Base-by-base conservation (phyloP, 768 basidiomycete genomes). In the Favolaschia claudopus region DNA sequence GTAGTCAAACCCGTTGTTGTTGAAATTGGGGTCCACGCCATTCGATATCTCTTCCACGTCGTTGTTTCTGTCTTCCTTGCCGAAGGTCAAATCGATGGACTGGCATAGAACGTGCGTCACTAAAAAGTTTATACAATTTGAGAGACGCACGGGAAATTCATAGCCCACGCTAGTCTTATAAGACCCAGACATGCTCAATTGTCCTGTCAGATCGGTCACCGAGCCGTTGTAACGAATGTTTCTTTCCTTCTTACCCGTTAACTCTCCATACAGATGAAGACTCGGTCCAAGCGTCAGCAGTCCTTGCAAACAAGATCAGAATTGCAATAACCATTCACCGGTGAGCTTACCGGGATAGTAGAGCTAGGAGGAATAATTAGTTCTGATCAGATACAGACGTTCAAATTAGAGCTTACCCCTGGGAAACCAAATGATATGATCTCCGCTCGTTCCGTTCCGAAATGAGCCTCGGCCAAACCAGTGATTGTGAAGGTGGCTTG, bases 381-480 rank as follows among this genome's bases (percentile, higher is more conserved):
- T 49, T 17, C 28, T 5, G 14, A 8, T 8, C 5, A 24, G 13
- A 13, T 19, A 28, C 29, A 14, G 34, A 20, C 29, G 38, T n/a
- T 31, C 17, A 46, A 29, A 15, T 6, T 19, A 13, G 14, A 47
- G 17, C 29, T 38, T 19, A 69, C 50, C 13, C 69, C 69, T n/a
- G 69, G 69, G 53, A 70, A 70, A 13, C 67, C 69, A 33, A 66
- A 66, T 17, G 40, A 46, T 25, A 60, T 42, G 3, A 70, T 40
- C n/a, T 59, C 57, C 25, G 46, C 33, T 6, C 51, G 36, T 12
- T 50, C 31, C 31, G 60, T 38, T 42, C 56, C 39, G 29, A 32
- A 67, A 1, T 39, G 40, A 8, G 58, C 61, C 5, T 34, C 28
- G 6, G 69, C 69, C 14, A 64, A 15, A 15, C 66, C 69, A 7